Conservation (phyloP, 1,284 basidiomycete genomes). For the Pisolithus thermaeus region DNA sequence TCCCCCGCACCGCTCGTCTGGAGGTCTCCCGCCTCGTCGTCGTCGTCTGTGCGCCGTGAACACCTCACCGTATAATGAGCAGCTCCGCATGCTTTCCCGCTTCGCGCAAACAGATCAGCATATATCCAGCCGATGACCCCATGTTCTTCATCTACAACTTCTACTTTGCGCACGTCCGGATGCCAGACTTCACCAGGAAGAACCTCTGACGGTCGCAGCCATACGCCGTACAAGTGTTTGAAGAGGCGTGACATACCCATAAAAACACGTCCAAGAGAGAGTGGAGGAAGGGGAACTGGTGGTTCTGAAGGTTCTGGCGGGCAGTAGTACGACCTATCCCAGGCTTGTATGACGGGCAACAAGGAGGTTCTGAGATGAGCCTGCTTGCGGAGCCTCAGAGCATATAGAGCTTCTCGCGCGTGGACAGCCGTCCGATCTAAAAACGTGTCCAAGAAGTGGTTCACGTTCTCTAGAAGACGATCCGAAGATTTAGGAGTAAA, state of each 20-base stretch:
- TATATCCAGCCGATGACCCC: slow-evolving; percentile 93
- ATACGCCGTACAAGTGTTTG: slow-evolving; percentile 81
- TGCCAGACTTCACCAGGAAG: slow-evolving; percentile 87
- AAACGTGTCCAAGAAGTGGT: slow-evolving; percentile 75
- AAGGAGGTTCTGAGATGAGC: slow-evolving; percentile 49
- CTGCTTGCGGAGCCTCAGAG: slow-evolving; percentile 72
- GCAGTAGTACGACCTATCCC: slow-evolving; percentile 91
- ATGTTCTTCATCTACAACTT: slow-evolving; percentile 85
- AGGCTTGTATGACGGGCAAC: slow-evolving; percentile 73
- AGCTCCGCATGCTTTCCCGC: slow-evolving; percentile 85
- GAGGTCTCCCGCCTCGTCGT: slow-evolving; percentile 72
- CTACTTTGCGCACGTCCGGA: slow-evolving; percentile 81
- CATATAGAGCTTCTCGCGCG: slow-evolving; percentile 66
- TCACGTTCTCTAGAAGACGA: slow-evolving; percentile 68
- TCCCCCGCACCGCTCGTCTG: slow-evolving; percentile 37
- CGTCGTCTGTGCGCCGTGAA: slow-evolving; percentile 86
- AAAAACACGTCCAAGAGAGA: slow-evolving; percentile 82
- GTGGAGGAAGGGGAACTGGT: slow-evolving; percentile 61
- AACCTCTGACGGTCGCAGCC: slow-evolving; percentile 65
- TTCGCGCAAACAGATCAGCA: slow-evolving; percentile 83
- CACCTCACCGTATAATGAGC: slow-evolving; percentile 98
- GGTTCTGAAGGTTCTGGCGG: slow-evolving; percentile 70
- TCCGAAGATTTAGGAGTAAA: slow-evolving; percentile 8
- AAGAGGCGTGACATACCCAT: slow-evolving; percentile 85
- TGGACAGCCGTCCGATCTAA: slow-evolving; percentile 72